Evolutionary conservation across 306 rosid species (phyloP), one percentile per base, ranked within the genome.

Genomic region (Cicer bijugum): DNA sequence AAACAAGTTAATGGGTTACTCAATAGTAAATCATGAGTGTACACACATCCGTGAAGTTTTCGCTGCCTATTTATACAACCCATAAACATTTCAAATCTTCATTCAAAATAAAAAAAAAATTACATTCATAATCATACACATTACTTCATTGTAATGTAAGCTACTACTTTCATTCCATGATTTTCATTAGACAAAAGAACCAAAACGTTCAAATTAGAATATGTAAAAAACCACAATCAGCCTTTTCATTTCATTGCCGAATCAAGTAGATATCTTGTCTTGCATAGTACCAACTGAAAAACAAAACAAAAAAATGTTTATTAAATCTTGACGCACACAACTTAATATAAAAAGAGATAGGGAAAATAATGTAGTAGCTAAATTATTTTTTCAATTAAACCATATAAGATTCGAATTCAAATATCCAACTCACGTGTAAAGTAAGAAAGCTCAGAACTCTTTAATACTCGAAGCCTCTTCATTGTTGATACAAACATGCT

Each of bases 401-500:
- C 10, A 43, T 51, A 11, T 40, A 19, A 61, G 80, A 77, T 75
- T 78, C 33, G 33, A 28, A 28, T 28, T 16, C 17, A 16, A 16
- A 16, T 16, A 28, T 28, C 68, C 35, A 78, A 88, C 99, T 91
- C 83, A 91, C 99, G 83, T 69, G 92, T 84, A 78, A 92, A 82
- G 8, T 92, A 80, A 77, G 97, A 84, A 70, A 95, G 90, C 67
- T 95, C 99, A 38, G 97, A 81, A 80, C 92, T 91, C 89, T 95
- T 95, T 81, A 95, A 79, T 77, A 95, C 97, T 0, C 97, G 89
- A 79, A 95, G 85, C 93, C 99, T 88, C 93, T 88, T 92, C 83
- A 87, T 96, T 0, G 97, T 92, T 7, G 92, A 90, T 33, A 86
- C 84, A 66, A 95, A 95, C 99, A 95, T 95, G 74, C 99, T 95